Percentiles rank a stretch among this genome's conserved stretches.
Evolutionary conservation across 805 yeast genomes (phyloP).

Genomic region (Millerozyma acaciae): DNA sequence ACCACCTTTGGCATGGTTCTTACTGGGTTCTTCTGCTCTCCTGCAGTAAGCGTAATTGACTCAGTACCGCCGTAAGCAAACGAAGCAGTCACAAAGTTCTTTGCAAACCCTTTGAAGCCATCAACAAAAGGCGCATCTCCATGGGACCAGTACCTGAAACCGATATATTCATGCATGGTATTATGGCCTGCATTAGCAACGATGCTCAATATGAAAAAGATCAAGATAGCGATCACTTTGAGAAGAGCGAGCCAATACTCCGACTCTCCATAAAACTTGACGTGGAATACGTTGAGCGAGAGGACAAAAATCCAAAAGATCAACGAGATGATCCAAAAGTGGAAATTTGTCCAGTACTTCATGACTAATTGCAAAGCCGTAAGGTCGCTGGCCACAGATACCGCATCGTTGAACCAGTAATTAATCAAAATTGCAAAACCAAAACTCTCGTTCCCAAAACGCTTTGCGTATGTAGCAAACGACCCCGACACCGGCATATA

Average conservation of each 20-base stretch:
- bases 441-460: conserved; percentile 48
- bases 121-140: conserved; percentile 53
- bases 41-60: conserved; percentile 31
- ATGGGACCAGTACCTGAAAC: conserved; percentile 40
- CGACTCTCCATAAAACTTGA: conserved; percentile 39
- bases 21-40: conserved; percentile 30
- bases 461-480: conserved; percentile 45
- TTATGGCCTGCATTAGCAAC: conserved; percentile 60
- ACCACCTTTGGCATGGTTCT: conserved; percentile 28
- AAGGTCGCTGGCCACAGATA: conserved; percentile 45
- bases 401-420: conserved; percentile 51
- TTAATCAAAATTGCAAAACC: conserved; percentile 51
- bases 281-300: conserved; percentile 36
- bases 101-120: conserved; percentile 51
- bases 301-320: conserved; percentile 52
- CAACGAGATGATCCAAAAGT: conserved; percentile 47
- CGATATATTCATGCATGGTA: conserved; percentile 35
- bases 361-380: conserved; percentile 45
- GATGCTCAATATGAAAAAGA: conserved; percentile 53
- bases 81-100: conserved; percentile 48
- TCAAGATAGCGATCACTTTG: conserved; percentile 49
- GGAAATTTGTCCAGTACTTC: conserved; percentile 47
- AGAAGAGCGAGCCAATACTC: conserved; percentile 37
- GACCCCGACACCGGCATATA: conserved; percentile 54
- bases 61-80: conserved; percentile 52